phyloP scores from a whole-genome alignment of 2,329 filamentous ascomycete species.

The Talaromyces sp. region DNA sequence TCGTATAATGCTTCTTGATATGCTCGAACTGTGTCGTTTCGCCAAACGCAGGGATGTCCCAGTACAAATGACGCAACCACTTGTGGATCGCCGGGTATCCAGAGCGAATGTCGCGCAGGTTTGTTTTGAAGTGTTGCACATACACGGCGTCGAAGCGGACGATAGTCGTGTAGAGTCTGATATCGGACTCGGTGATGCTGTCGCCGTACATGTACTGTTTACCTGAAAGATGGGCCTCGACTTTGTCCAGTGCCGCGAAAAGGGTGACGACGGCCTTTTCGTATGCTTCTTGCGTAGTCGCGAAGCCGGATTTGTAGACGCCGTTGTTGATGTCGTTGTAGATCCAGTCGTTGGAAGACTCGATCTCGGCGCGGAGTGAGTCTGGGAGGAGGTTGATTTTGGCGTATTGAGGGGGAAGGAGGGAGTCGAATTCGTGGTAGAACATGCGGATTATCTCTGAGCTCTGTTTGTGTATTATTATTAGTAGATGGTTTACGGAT shows the following conservation, averaged over 20 bases:
- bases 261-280: constrained; percentile 67
- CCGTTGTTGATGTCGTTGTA: constrained; percentile 61
- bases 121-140: constrained; percentile 79
- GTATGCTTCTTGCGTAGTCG: constrained; percentile 78
- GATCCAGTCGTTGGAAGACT: constrained; percentile 74
- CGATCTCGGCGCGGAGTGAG: constrained; percentile 64
- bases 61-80: constrained; percentile 83
- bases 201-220: constrained; percentile 66
- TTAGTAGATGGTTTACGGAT: neutral
- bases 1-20: constrained; percentile 78
- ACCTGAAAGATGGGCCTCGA: constrained; percentile 66
- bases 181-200: constrained; percentile 74
- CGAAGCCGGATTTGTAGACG: constrained; percentile 67
- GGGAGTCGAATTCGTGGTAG: constrained; percentile 72
- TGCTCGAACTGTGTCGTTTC: constrained; percentile 89
- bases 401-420: constrained; percentile 59
- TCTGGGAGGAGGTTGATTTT: constrained; percentile 65
- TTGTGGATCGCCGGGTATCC: constrained; percentile 77
- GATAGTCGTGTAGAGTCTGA: constrained; percentile 71
- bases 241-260: constrained; percentile 72
- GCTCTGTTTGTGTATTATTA: constrained; percentile 37
- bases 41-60: constrained; percentile 72
- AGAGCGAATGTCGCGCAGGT: constrained; percentile 76
- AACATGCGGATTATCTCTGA: constrained; percentile 92
- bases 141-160: constrained; percentile 74